Evolutionary conservation across 768 basidiomycete genomes (phyloP), one percentile per base, ranked within the genome.

Genomic region (Hortiboletus campestris): DNA sequence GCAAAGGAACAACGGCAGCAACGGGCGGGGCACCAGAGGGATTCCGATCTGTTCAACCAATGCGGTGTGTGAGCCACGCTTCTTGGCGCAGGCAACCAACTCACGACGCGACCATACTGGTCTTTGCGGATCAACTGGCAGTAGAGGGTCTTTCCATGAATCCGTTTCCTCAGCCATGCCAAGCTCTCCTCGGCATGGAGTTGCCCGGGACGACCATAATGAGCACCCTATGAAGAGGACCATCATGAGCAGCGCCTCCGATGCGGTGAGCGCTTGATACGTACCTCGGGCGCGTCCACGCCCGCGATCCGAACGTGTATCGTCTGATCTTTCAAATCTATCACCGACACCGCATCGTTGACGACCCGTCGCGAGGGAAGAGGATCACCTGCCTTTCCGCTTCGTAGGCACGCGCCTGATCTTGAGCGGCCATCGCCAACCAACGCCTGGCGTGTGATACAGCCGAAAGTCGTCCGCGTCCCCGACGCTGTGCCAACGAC

Each of bases 271-370:
- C 2, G 13, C 3, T 20, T 34, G 29, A 51, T 49, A 31, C 67
- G 31, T 61, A 89, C 92, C 78, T 98, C 95, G 0, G 95, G 95
- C 1, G 95, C 95, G 67, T 98, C 95, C 6, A 94, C 84, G 0
- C 92, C 95, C 14, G 91, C 91, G 29, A 98, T 83, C 14, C 95
- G 84, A 29, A 98, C 84, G 64, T 91, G 88, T 17, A 98, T 76
- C 2, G 95, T 97, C 62, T 92, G 75, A 57, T 86, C 82, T 66
- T 83, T 89, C 45, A 95, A 76, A 0, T 83, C 93, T 92, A 20
- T 50, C 31, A 16, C 46, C 19, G 12, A 55, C 41, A n/a, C 17
- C 35, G 5, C 53, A 19, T 41, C 42, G 46, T 22, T 16, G 46
- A 47, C 12, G 12, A 34, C 19, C 14, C 32, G n/a, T 29, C n/a